phyloP scores from a whole-genome alignment of 805 yeast genomes.

The Maudiozyma bulderi region DNA sequence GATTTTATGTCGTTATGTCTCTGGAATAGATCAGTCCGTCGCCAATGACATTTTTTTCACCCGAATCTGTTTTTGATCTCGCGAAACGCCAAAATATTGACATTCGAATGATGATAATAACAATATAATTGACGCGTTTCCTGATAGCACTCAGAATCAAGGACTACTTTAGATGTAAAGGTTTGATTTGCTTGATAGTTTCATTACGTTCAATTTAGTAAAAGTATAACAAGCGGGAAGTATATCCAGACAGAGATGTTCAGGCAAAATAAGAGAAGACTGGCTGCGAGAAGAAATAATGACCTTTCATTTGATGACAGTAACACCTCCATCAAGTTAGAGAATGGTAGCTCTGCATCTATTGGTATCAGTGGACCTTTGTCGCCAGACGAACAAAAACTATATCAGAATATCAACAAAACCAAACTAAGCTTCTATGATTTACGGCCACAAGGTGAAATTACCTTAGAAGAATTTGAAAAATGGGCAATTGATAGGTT shows the following conservation, averaged over 20 bases:
- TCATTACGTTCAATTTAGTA: too few species aligned
- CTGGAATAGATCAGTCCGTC: too few species aligned
- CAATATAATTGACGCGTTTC: background rate
- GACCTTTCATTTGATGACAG: conserved; percentile 23
- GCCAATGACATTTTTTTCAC: too few species aligned
- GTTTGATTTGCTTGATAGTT: too few species aligned
- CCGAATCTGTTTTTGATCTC: too few species aligned
- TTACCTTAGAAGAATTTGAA: conserved; percentile 88
- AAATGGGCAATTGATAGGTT: conserved; percentile 91
- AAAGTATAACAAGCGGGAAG: too few species aligned
- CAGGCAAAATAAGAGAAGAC: conserved; percentile 63
- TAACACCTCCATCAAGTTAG: conserved; percentile 14
- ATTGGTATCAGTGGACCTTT: conserved; percentile 3
- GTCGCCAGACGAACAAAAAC: conserved; percentile 27
- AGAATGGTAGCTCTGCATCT: conserved; percentile 13
- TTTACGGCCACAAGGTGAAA: conserved; percentile 71
- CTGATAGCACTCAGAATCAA: too few species aligned
- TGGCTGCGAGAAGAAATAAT: conserved; percentile 64
- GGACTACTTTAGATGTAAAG: too few species aligned
- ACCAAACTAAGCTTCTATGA: conserved; percentile 66
- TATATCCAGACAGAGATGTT: conserved; percentile 37
- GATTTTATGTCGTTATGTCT: too few species aligned
- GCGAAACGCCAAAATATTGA: background rate
- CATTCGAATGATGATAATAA: background rate
- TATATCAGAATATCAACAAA: conserved; percentile 37